Evolutionary conservation across 371 early-diverging fungal species (phyloP), one percentile per base, ranked within the genome.

Genomic region (Smittium culicis): DNA sequence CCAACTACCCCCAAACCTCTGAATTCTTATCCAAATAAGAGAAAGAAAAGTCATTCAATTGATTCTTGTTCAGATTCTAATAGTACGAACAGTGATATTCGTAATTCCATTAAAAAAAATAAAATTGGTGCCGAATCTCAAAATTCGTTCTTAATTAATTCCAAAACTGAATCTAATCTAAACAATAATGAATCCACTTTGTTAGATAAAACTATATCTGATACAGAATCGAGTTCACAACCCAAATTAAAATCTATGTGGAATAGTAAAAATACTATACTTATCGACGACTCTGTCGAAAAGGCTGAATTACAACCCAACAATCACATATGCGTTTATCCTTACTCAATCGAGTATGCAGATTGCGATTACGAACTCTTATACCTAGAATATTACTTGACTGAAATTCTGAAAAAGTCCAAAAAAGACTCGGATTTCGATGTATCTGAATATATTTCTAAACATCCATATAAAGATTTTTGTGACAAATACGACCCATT

Each of bases 211-310:
- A n/a, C n/a, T n/a, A n/a, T n/a, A n/a, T n/a, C n/a, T n/a, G n/a
- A n/a, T n/a, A n/a, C n/a, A n/a, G 35, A 63, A n/a, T 30, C 11
- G 24, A 5, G 2, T n/a, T 1, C 31, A 11, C n/a, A 58, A 28
- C 33, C 60, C 1, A 66, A 59, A 0, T 61, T 58, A 20, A 68
- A 70, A 24, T 71, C 74, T 20, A 64, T 74, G 32, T 88, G 78
- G 70, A 78, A 83, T 69, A 78, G 82, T 29, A 81, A 82, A 2
- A 88, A 87, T 66, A 88, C 85, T 0, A 72, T 88, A 1, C 64
- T 89, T 30, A 68, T 89, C 11, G 89, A 89, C 60, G 89, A 89
- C 74, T 85, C 87, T 8, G 72, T 74, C 1, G 69, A 71, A 57
- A 89, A 89, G 72, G 74, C 82, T 0, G 76, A 75, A 1, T 59